A percentile compares a stretch with the other conserved stretches of the same genome.
Evolutionary conservation across 257 asterid species (phyloP).

Genomic region (Solanum virginianum): DNA sequence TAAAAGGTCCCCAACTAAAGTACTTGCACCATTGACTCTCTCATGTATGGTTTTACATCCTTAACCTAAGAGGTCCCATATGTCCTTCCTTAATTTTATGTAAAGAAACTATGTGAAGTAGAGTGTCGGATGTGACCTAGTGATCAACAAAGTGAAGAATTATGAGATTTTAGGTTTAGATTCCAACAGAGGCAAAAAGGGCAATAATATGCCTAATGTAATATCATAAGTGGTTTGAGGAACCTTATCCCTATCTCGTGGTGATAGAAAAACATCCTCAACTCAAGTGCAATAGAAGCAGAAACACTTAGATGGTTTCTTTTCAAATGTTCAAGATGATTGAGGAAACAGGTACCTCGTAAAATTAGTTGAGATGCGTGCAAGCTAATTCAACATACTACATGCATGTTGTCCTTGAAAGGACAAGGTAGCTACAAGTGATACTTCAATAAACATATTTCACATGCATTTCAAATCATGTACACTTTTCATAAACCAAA

Average conservation of each 20-base stretch:
- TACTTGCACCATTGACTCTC: neutral
- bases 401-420: neutral
- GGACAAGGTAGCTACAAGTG: neutral
- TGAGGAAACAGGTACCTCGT: neutral
- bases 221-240: accelerated
- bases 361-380: neutral
- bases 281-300: neutral
- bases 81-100: neutral
- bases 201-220: neutral
- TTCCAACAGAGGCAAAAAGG: neutral
- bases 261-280: neutral
- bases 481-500: neutral
- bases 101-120: neutral
- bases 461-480: neutral
- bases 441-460: neutral
- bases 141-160: neutral
- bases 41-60: neutral
- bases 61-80: neutral
- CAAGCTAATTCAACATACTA: too few species aligned
- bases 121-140: neutral
- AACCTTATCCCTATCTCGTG: neutral
- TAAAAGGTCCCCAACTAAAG: neutral
- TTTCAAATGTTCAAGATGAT: neutral
- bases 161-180: neutral
- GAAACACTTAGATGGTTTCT: neutral